phyloP scores from a whole-genome alignment of 805 yeast species.

The Deakozyma indianensis region DNA sequence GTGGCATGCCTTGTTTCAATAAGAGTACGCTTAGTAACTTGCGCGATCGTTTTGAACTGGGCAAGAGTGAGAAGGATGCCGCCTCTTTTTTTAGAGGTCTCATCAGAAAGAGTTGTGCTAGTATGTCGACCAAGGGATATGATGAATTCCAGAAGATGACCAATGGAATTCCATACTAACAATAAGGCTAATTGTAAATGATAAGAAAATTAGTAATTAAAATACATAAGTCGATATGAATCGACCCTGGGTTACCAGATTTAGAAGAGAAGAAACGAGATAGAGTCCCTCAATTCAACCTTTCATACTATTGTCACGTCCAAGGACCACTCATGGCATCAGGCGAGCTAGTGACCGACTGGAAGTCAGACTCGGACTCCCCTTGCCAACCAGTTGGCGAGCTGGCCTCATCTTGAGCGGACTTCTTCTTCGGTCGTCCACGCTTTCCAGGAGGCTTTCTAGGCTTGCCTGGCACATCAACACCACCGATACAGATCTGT shows the following conservation, averaged over 20 bases:
- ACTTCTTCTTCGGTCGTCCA: conserved; percentile 19
- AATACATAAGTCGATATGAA: conserved; percentile 1
- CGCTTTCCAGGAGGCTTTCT: conserved; percentile 22
- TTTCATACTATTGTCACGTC: no score
- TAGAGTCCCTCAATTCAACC: not conserved
- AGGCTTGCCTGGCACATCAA: conserved; percentile 20
- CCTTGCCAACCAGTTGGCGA: not conserved
- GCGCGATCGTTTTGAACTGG: conserved; percentile 64
- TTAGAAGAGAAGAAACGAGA: not conserved
- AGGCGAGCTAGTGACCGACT: conserved; percentile 6
- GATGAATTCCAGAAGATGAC: conserved; percentile 95
- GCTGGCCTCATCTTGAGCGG: not conserved
- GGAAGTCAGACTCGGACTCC: conserved; percentile 6
- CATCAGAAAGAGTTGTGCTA: conserved; percentile 70
- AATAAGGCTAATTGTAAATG: conserved; percentile 3
- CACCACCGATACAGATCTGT: conserved; percentile 71
- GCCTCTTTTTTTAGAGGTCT: conserved; percentile 60
- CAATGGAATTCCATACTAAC: conserved; percentile 86
- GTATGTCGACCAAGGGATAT: conserved; percentile 82
- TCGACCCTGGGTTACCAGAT: not conserved
- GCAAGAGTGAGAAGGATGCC: conserved; percentile 74
- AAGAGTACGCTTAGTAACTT: conserved; percentile 69
- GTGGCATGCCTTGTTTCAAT: conserved; percentile 94
- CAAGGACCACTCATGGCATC: conserved; percentile 2
- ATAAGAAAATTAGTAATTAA: conserved; percentile 3